Evolutionary conservation across 192 early-diverging fungal genomes (phyloP).

Genomic region (Backusella australiensis): DNA sequence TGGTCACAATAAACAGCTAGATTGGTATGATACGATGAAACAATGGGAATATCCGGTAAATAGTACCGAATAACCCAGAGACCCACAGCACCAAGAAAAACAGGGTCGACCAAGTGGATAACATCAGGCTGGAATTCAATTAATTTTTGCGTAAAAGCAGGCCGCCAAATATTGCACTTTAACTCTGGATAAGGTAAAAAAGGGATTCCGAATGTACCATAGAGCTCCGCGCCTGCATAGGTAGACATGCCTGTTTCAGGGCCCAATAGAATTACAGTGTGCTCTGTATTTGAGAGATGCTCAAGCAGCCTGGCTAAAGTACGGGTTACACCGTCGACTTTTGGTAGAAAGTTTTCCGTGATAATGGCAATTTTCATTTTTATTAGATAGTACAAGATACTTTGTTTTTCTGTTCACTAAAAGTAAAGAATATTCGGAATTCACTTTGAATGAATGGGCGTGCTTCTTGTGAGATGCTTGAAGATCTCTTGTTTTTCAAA

Average conservation of each 20-base stretch:
- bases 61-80: conserved; percentile 3
- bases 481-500: not conserved
- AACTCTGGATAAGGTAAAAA: conserved; percentile 35
- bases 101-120: conserved; percentile 36
- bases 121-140: conserved; percentile 31
- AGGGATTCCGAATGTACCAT: conserved; percentile 31
- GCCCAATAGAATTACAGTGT: conserved; percentile 31
- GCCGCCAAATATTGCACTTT: conserved; percentile 34
- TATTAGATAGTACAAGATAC: not conserved
- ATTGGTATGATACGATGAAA: conserved; percentile 37
- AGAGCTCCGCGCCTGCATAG: conserved; percentile 26
- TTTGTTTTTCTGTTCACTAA: not conserved
- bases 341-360: conserved; percentile 38
- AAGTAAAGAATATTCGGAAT: not conserved
- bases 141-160: conserved; percentile 24
- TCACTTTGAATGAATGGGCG: not conserved
- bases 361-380: conserved; percentile 35
- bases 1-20: conserved; percentile 32
- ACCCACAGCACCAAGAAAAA: conserved; percentile 27
- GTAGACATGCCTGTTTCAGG: conserved; percentile 28
- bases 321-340: conserved; percentile 37
- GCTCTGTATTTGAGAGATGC: conserved; percentile 27
- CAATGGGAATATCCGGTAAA: conserved; percentile 18
- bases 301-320: conserved; percentile 29
- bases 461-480: not conserved